Evolutionary conservation across 768 basidiomycete species (phyloP).

Genomic region (Kwoniella shandongensis): DNA sequence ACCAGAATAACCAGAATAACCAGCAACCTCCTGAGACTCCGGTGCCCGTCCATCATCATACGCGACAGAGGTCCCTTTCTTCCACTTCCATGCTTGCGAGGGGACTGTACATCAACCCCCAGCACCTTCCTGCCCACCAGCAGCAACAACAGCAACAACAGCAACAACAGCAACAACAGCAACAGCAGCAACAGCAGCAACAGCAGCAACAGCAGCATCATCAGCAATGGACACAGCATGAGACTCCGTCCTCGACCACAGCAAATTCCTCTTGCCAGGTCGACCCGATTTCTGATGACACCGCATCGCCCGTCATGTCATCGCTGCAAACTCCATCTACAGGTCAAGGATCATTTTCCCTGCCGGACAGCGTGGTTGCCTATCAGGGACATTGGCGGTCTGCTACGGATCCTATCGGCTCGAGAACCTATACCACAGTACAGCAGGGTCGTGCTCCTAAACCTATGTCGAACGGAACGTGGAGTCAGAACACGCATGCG

Average conservation of each 20-base stretch:
- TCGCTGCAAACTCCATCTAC: constrained; percentile 33
- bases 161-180: constrained; percentile 4
- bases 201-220: background rate
- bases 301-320: constrained; percentile 26
- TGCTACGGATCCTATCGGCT: constrained; percentile 26
- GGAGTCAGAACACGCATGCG: constrained; percentile 5
- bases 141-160: constrained; percentile 4
- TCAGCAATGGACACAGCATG: constrained; percentile 14
- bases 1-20: no score
- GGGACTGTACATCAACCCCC: constrained; percentile 28
- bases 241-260: constrained; percentile 1
- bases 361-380: constrained; percentile 14
- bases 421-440: constrained; percentile 13
- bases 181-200: constrained; percentile 3
- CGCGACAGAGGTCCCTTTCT: constrained; percentile 27
- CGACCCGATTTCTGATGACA: constrained; percentile 15
- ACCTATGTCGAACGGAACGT: background rate
- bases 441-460: constrained; percentile 2
- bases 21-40: constrained; percentile 3
- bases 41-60: constrained; percentile 12
- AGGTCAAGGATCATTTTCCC: constrained; percentile 24
- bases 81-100: constrained; percentile 34
- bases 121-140: background rate
- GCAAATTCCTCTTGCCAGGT: background rate
- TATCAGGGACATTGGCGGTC: constrained; percentile 18